Evolutionary conservation across 805 yeast species (phyloP).

Genomic region (Spathaspora sp.): DNA sequence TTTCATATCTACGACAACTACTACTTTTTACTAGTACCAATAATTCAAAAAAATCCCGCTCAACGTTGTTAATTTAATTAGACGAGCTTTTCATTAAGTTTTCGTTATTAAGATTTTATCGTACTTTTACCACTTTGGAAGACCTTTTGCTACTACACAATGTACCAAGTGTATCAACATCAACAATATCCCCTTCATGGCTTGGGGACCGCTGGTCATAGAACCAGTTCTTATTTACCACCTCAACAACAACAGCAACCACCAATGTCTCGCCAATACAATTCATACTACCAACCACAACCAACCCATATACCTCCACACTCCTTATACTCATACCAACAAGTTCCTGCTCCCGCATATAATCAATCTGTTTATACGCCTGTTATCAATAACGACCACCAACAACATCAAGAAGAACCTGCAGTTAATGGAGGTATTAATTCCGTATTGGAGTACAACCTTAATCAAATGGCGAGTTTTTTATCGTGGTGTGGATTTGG

Average conservation of each 20-base stretch:
- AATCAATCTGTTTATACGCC: constrained; percentile 1
- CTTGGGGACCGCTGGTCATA: constrained; percentile 38
- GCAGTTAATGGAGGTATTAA: constrained; percentile 68
- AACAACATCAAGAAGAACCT: constrained; percentile 6
- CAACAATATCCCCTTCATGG: constrained; percentile 6
- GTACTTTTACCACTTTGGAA: background rate
- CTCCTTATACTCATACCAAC: background rate
- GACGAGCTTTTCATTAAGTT: constrained; percentile 41
- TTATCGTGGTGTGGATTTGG: constrained; percentile 71
- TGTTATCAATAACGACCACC: background rate
- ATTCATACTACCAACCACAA: constrained; percentile 9
- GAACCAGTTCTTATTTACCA: constrained; percentile 24
- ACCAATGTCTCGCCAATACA: constrained; percentile 4
- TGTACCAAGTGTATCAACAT: constrained; percentile 3
- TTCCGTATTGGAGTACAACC: constrained; percentile 74
- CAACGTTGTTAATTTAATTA: background rate
- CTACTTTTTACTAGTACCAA: background rate
- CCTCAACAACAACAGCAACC: constrained; percentile 10
- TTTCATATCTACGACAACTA: background rate
- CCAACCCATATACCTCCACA: background rate
- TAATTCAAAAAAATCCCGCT: background rate
- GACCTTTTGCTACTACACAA: constrained; percentile 1
- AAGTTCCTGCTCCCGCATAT: background rate
- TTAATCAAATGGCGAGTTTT: constrained; percentile 75
- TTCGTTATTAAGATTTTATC: constrained; percentile 16